These are phyloP conservation scores for Endocladia muricata DNA, from an alignment of 31 red algal species.

Conservation along the genomic window DNA sequence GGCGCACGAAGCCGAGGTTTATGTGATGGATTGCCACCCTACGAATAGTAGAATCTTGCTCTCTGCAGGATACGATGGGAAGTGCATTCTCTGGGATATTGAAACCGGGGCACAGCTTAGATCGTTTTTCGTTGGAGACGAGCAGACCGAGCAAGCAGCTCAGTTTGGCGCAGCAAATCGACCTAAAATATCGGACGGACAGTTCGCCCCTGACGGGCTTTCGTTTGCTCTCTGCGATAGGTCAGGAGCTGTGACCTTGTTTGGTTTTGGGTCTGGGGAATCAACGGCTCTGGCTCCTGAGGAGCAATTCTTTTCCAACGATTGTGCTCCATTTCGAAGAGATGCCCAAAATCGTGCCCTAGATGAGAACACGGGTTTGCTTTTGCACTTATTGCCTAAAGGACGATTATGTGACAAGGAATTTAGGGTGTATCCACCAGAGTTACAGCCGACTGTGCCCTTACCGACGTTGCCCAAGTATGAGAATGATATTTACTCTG, in stretches of 20 bases:
- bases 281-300: conserved; percentile 62
- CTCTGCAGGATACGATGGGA: conserved; percentile 76
- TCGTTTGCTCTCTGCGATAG: conserved; percentile 82
- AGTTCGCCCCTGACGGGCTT: conserved; percentile 74
- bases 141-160: neutral
- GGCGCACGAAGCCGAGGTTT: conserved; percentile 67
- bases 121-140: conserved; percentile 47
- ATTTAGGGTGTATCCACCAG: conserved; percentile 66
- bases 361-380: conserved; percentile 54
- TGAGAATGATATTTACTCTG: neutral
- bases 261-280: conserved; percentile 58
- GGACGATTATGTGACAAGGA: conserved; percentile 76
- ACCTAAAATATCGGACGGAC: conserved; percentile 67
- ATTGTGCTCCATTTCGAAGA: conserved; percentile 42
- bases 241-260: conserved; percentile 74
- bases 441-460: conserved; percentile 48
- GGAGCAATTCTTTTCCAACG: conserved; percentile 89
- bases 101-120: conserved; percentile 58
- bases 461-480: neutral
- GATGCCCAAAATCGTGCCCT: conserved; percentile 63
- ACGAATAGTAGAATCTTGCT: conserved; percentile 73
- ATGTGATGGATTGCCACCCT: conserved; percentile 81
- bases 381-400: conserved; percentile 56
- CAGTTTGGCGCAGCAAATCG: conserved; percentile 18
- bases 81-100: conserved; percentile 86